These are phyloP conservation scores for Chlorella variabilis DNA, from an alignment of 163 green algal genomes.

Conservation along the genomic window DNA sequence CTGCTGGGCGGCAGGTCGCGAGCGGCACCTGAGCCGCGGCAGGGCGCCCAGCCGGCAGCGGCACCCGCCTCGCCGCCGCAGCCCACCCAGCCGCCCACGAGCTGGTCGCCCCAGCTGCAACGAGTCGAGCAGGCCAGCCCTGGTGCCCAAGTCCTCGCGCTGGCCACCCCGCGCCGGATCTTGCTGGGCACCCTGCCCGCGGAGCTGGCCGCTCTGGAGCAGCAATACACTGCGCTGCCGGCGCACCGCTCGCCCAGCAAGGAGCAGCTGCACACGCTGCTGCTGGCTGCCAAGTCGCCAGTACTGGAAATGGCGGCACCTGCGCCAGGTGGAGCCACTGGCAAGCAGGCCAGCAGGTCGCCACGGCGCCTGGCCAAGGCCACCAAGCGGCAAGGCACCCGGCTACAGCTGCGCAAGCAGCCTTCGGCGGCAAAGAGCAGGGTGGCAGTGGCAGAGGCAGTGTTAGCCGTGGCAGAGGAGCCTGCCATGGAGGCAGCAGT, in stretches of 20 bases:
- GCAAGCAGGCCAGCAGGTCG: background rate
- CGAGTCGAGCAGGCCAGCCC: background rate
- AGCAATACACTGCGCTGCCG: slow-evolving; percentile 2
- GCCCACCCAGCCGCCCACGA: background rate
- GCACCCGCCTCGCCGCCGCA: background rate
- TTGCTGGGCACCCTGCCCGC: slow-evolving; percentile 4
- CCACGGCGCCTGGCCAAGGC: background rate
- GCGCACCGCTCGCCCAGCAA: background rate
- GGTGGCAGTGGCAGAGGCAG: background rate
- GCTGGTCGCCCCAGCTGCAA: background rate
- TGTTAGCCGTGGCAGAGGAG: background rate
- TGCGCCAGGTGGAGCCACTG: background rate
- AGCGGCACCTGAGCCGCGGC: background rate
- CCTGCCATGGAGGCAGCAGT: background rate
- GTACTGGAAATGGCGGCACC: too few relatives aligned
- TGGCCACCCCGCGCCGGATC: background rate
- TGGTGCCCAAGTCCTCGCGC: background rate
- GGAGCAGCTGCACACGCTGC: background rate
- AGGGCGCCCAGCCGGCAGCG: background rate
- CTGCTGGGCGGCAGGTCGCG: background rate
- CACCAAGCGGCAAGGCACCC: background rate
- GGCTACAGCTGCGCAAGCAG: background rate
- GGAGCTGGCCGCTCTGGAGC: slow-evolving; percentile 13
- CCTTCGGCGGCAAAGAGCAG: too few relatives aligned
- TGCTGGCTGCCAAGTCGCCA: background rate